Base-by-base conservation (phyloP, 2,329 filamentous ascomycete species). In the Claviceps sp. region DNA sequence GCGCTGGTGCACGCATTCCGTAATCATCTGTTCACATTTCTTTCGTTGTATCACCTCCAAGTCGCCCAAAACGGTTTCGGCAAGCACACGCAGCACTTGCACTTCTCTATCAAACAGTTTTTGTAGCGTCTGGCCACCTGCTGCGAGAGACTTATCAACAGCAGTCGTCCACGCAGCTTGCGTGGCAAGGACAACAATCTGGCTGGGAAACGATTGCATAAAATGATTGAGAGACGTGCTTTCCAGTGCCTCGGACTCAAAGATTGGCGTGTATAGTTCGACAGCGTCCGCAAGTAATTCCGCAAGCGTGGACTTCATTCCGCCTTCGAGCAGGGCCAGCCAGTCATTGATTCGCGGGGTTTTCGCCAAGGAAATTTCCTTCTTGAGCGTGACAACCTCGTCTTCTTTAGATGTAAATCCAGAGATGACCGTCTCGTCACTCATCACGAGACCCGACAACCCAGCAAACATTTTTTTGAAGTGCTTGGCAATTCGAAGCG, bases 401-500 rank as follows among this genome's bases (percentile, higher is more conserved):
- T 85, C 90, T 69, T 99, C 94, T 64, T 95, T 96, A 0, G 93
- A 98, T 2, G 86, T 93, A 61, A 97, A 91, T 6, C 89, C 91
- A 26, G 85, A 84, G 57, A 99, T 97, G 56, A 88, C 82, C 26
- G 83, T 81, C 60, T 96, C 87, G 51, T 97, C 89, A 58, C 95
- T 47, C 74, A 96, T 91, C 43, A 90, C 75, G 38, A 98, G 78
- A 3, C 93, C 93, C 4, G 85, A 91, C 47, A 98, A 76, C 56
- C 93, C 93, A 57, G 94, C 93, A 74, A 99, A 99, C 93, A 99
- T 99, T 75, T 99, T 99, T 67, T 95, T 91, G 74, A 99, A 89
- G 72, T 99, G 94, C 67, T 98, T 98, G 42, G 93, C 89, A 59
- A 98, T 94, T 51, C 93, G 89, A 55, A 93, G 72, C 9, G 91